These are phyloP conservation scores for Neofusicoccum umdonicola DNA, from an alignment of 2,329 filamentous ascomycete species.

Conservation along the genomic window DNA sequence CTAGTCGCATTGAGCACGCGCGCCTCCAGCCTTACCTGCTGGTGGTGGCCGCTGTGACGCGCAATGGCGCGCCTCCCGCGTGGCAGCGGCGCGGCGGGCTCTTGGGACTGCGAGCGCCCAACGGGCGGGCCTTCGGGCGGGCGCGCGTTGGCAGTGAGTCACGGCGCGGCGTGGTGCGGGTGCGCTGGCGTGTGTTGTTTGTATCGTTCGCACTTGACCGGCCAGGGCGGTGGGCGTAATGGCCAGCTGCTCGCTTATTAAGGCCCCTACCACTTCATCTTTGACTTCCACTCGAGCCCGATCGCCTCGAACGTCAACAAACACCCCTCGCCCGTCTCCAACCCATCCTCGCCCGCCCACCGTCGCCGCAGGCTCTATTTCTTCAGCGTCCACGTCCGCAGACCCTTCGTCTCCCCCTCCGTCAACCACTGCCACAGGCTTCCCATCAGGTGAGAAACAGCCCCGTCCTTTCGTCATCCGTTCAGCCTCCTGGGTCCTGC, in stretches of 20 bases:
- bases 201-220: constrained; percentile 5
- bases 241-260: constrained; percentile 16
- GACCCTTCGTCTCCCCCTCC: not conserved
- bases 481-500: constrained; percentile 17
- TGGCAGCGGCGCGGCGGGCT: not conserved
- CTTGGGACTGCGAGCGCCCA: not conserved
- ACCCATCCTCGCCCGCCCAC: constrained; percentile 10
- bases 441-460: constrained; percentile 16
- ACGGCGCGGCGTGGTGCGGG: constrained; percentile 11
- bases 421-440: constrained; percentile 11
- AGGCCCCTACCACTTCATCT: constrained; percentile 14
- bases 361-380: constrained; percentile 17
- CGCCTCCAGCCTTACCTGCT: not conserved
- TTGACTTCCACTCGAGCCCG: constrained; percentile 16
- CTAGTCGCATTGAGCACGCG: constrained; percentile 1
- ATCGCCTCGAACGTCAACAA: constrained; percentile 18
- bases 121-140: not conserved
- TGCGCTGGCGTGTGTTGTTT: constrained; percentile 12
- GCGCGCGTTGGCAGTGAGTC: constrained; percentile 3
- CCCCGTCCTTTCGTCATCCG: constrained; percentile 17
- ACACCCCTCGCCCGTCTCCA: constrained; percentile 15
- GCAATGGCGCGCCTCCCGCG: not conserved
- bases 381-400: constrained; percentile 12
- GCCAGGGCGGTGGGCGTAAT: constrained; percentile 17
- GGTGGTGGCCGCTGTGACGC: not conserved